Conservation (phyloP, 331 rosid genomes). For the Arachis monticola region DNA sequence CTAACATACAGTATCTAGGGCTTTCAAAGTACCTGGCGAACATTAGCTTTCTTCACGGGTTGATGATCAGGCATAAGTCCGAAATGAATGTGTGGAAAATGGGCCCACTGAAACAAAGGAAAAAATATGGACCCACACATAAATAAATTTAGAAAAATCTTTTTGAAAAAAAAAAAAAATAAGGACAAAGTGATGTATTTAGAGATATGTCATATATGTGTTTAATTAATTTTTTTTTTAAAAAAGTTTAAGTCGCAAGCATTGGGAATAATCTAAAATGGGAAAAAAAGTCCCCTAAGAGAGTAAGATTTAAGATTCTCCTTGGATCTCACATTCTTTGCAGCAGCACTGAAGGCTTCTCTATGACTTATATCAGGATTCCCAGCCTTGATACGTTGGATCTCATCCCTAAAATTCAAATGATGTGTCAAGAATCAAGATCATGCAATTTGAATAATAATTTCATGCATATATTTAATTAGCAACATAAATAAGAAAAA, state of each 20-base stretch:
- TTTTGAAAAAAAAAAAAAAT: too few species aligned
- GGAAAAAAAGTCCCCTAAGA: constrained; percentile 8
- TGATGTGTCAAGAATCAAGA: background rate
- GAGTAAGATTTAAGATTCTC: constrained; percentile 40
- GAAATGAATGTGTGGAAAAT: constrained; percentile 90
- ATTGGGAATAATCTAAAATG: constrained; percentile 32
- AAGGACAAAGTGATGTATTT: background rate
- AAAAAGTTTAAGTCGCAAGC: constrained; percentile 31
- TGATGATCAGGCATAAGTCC: constrained; percentile 92
- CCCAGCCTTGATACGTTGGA: constrained; percentile 92
- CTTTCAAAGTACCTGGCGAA: constrained; percentile 64
- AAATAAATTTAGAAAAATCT: constrained; percentile 1
- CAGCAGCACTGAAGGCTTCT: constrained; percentile 96
- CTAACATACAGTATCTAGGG: constrained; percentile 25
- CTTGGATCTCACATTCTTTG: constrained; percentile 77
- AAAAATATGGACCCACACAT: constrained; percentile 17
- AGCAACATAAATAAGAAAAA: too few species aligned
- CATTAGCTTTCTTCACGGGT: constrained; percentile 79
- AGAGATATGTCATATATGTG: background rate
- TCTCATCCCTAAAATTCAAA: constrained; percentile 71
- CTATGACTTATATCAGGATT: constrained; percentile 95
- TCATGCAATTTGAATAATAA: background rate
- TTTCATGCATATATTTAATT: background rate
- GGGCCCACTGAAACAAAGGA: constrained; percentile 77
- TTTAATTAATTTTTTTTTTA: constrained; percentile 14